Evolutionary conservation across 1,284 basidiomycete genomes (phyloP), one percentile per base, ranked within the genome.

Genomic region (Ustilago shanxiensis): DNA sequence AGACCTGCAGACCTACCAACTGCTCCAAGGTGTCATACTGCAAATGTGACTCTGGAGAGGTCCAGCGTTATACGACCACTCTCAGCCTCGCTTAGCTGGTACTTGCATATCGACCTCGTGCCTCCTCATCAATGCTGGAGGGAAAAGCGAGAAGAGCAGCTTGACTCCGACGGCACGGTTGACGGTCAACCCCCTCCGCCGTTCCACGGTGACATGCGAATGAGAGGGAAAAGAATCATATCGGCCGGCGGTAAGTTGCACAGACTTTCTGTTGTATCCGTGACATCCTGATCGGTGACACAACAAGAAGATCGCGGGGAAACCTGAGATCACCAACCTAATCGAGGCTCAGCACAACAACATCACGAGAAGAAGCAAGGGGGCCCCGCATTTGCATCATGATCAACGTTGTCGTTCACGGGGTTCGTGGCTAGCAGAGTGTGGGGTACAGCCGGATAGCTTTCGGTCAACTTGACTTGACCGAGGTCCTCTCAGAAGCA

Each of bases 351-450:
- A 3, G 35, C 8, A 9, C 3, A 37, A 10, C 14, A 3, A 37
- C 35, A 3, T n/a, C n/a, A 11, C 8, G 18, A 8, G 44, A 20
- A 28, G 18, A 31, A 11, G 31, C 31, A 33, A 33, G 31, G 26
- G 49, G 31, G 49, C 49, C 29, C 26, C 49, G 49, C 49, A 51
- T 18, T 51, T 53, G 51, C 51, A 53, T 6, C 39, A 31, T 10
- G 26, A 20, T 26, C 20, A 24, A 26, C 22, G 20, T 24, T 28
- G 22, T 13, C 10, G 29, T 51, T 37, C 16, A 33, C 52, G 52
- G 52, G 52, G 52, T 39, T 22, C 13, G 14, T 37, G 35, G 22
- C n/a, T n/a, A 45, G 51, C 51, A 18, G 29, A 50, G 16, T 29
- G 49, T 50, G 49, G 49, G 49, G 49, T 29, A 50, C 5, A 50